These are phyloP conservation scores for Erythrophleum ivorense DNA, from an alignment of 331 rosid species.

Conservation along the genomic window DNA sequence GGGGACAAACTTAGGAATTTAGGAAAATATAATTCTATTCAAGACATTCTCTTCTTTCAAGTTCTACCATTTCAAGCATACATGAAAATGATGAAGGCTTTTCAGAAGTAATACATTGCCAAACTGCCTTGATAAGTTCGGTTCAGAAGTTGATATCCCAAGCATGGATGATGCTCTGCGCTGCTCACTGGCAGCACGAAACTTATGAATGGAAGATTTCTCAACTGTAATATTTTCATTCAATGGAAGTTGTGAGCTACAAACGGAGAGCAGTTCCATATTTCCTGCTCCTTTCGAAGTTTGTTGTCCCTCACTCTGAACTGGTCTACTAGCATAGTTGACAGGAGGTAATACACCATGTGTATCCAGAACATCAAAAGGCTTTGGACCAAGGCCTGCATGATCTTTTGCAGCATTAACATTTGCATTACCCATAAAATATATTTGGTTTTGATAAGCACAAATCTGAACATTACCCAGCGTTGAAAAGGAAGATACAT, in stretches of 20 bases:
- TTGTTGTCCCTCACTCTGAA: slow-evolving; percentile 56
- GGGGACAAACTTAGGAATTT: neutral
- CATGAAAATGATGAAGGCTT: slow-evolving; percentile 20
- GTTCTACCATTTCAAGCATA: slow-evolving; percentile 23
- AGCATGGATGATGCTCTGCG: slow-evolving; percentile 49
- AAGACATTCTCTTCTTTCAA: neutral
- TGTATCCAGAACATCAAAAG: slow-evolving; percentile 43
- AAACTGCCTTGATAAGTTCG: slow-evolving; percentile 66
- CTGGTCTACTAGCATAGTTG: slow-evolving; percentile 42
- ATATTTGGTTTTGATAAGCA: slow-evolving; percentile 45
- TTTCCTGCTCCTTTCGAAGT: slow-evolving; percentile 49
- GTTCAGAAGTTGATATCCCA: slow-evolving; percentile 60
- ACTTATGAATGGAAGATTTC: slow-evolving; percentile 52
- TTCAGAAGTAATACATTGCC: slow-evolving; percentile 66
- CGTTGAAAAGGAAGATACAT: slow-evolving; percentile 44
- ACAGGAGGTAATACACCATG: slow-evolving; percentile 40
- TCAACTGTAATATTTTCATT: slow-evolving; percentile 48
- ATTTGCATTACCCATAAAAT: slow-evolving; percentile 42
- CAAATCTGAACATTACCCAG: slow-evolving; percentile 45
- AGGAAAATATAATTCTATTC: neutral
- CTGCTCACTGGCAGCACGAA: slow-evolving; percentile 54
- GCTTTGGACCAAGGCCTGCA: slow-evolving; percentile 40
- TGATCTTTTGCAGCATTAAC: slow-evolving; percentile 28
- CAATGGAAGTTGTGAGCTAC: slow-evolving; percentile 48
- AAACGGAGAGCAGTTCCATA: slow-evolving; percentile 50